phyloP scores from a whole-genome alignment of 2,329 filamentous ascomycete species.

The Claviceps pusilla region DNA sequence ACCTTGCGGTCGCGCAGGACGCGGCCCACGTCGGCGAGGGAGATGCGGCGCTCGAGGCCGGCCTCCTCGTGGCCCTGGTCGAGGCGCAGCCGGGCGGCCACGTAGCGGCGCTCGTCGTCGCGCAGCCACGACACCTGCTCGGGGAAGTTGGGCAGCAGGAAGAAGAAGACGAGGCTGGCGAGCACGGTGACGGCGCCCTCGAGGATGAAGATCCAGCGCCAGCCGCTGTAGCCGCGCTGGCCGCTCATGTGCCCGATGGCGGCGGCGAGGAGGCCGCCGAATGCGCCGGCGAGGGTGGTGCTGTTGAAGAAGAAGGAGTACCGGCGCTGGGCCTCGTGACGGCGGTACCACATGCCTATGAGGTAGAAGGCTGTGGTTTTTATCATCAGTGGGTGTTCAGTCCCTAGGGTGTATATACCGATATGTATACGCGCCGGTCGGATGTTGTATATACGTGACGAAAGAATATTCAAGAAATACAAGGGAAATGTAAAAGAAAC shows the following conservation, averaged over 20 bases:
- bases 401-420: background rate
- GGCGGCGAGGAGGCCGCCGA: slow-evolving; percentile 70
- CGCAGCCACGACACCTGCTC: slow-evolving; percentile 58
- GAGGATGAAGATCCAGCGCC: slow-evolving; percentile 54
- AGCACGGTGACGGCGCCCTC: slow-evolving; percentile 39
- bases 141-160: slow-evolving; percentile 52
- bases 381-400: background rate
- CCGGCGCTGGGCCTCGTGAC: slow-evolving; percentile 75
- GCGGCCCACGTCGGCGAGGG: slow-evolving; percentile 38
- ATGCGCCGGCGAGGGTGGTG: slow-evolving; percentile 66
- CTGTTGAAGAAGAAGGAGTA: slow-evolving; percentile 89
- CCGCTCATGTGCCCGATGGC: slow-evolving; percentile 72
- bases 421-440: background rate
- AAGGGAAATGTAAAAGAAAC: background rate
- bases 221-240: slow-evolving; percentile 37
- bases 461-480: background rate
- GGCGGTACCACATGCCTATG: slow-evolving; percentile 79
- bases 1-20: slow-evolving; percentile 64
- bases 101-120: slow-evolving; percentile 51
- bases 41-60: slow-evolving; percentile 47
- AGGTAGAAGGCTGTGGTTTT: slow-evolving; percentile 40
- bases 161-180: slow-evolving; percentile 39
- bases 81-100: slow-evolving; percentile 49
- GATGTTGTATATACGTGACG: background rate
- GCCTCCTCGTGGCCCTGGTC: slow-evolving; percentile 51